phyloP scores from a whole-genome alignment of 257 asterid genomes.

The Solanum boliviense region DNA sequence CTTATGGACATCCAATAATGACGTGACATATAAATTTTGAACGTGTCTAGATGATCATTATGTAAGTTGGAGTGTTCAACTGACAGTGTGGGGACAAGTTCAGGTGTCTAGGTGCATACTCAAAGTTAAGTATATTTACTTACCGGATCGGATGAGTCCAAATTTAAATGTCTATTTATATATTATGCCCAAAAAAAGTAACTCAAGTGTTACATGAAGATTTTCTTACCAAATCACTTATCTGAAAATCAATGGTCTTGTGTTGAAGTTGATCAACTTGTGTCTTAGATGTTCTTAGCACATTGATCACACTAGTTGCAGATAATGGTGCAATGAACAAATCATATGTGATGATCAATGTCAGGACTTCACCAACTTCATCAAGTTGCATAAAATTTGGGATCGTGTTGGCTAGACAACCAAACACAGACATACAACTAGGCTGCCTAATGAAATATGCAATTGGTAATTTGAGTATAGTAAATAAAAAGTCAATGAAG shows the following conservation, averaged over 20 bases:
- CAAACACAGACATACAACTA: too few relatives aligned
- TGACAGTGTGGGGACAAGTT: too few relatives aligned
- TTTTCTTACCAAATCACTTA: background rate
- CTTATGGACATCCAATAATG: too few relatives aligned
- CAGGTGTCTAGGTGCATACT: too few relatives aligned
- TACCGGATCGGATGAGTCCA: too few relatives aligned
- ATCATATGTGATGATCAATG: background rate
- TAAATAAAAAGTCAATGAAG: background rate
- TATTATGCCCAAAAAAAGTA: background rate
- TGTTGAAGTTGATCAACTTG: background rate
- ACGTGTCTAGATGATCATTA: too few relatives aligned
- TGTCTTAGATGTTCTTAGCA: background rate
- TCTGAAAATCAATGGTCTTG: background rate
- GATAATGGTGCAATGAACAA: background rate
- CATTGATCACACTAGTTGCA: background rate
- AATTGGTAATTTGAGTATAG: background rate
- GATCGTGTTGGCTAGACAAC: background rate
- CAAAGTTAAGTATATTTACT: too few relatives aligned
- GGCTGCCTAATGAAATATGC: too few relatives aligned
- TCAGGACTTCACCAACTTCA: background rate
- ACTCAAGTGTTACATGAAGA: background rate
- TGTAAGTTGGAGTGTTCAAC: too few relatives aligned
- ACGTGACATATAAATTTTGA: too few relatives aligned
- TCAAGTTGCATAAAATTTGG: background rate
- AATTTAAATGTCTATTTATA: background rate